phyloP scores from a whole-genome alignment of 345 rosid species.

The Carallia brachiata region DNA sequence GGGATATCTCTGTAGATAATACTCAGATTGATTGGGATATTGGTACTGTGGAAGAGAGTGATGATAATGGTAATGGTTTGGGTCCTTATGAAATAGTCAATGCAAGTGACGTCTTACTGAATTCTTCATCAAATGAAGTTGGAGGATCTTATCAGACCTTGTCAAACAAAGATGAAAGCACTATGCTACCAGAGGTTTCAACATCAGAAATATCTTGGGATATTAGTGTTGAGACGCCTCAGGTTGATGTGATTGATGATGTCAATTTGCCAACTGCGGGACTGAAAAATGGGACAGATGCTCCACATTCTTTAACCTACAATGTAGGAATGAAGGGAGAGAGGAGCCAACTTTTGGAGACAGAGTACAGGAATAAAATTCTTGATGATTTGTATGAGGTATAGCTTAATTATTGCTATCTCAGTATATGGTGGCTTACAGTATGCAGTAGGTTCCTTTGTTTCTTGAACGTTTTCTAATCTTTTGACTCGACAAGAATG shows the following conservation, averaged over 20 bases:
- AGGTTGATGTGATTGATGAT: conserved; percentile 61
- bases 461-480: neutral
- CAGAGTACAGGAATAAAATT: conserved; percentile 85
- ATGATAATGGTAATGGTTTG: conserved; percentile 71
- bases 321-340: conserved; percentile 41
- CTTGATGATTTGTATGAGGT: conserved; percentile 96
- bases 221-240: conserved; percentile 86
- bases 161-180: conserved; percentile 35
- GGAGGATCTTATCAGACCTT: conserved; percentile 33
- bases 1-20: conserved; percentile 86
- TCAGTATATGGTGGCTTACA: neutral
- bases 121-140: conserved; percentile 41
- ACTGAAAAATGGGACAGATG: conserved; percentile 36
- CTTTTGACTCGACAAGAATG: neutral
- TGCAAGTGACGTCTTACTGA: conserved; percentile 64
- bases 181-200: conserved; percentile 37
- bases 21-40: conserved; percentile 94
- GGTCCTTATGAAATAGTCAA: conserved; percentile 87
- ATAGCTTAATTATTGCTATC: conserved; percentile 5
- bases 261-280: conserved; percentile 32
- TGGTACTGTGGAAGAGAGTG: conserved; percentile 73
- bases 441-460: conserved; percentile 3
- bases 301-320: conserved; percentile 36
- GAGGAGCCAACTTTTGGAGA: conserved; percentile 82
- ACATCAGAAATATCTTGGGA: conserved; percentile 84